These are phyloP conservation scores for Curvularia sp. DNA, from an alignment of 2,329 filamentous ascomycete genomes.

Conservation along the genomic window DNA sequence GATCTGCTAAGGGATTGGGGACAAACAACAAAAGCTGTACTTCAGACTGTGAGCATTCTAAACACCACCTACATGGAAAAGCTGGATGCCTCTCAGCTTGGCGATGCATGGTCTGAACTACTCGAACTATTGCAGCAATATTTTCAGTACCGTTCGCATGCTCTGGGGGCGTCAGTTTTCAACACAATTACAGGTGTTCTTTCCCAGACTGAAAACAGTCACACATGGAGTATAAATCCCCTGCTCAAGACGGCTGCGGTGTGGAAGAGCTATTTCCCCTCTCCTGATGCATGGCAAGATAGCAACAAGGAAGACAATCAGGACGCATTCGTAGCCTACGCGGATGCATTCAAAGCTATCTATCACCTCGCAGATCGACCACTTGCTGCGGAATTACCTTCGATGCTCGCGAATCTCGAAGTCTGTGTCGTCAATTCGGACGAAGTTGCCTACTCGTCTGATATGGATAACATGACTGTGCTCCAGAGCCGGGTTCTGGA, in stretches of 20 bases:
- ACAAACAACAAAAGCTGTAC: constrained; percentile 51
- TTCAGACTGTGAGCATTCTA: constrained; percentile 58
- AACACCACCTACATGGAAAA: constrained; percentile 79
- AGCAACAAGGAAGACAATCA: constrained; percentile 65
- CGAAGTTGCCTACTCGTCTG: constrained; percentile 71
- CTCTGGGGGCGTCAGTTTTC: constrained; percentile 54
- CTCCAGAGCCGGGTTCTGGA: constrained; percentile 75
- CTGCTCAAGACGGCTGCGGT: constrained; percentile 45
- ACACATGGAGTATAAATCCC: constrained; percentile 32
- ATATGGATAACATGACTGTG: constrained; percentile 75
- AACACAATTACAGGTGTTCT: constrained; percentile 51
- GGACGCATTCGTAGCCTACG: constrained; percentile 83
- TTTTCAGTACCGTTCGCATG: constrained; percentile 51
- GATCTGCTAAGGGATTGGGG: constrained; percentile 47
- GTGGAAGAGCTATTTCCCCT: constrained; percentile 47
- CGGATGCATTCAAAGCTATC: constrained; percentile 75
- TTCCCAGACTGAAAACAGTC: constrained; percentile 35
- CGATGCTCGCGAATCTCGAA: constrained; percentile 75
- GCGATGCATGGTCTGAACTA: constrained; percentile 76
- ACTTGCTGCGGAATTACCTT: constrained; percentile 67
- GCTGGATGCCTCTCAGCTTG: constrained; percentile 72
- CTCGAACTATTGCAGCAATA: constrained; percentile 70
- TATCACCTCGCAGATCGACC: constrained; percentile 75
- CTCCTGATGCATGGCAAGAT: constrained; percentile 32
- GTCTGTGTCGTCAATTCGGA: constrained; percentile 75